Conservation (phyloP, 1,284 basidiomycete genomes). For the Ceratobasidium sp. region DNA sequence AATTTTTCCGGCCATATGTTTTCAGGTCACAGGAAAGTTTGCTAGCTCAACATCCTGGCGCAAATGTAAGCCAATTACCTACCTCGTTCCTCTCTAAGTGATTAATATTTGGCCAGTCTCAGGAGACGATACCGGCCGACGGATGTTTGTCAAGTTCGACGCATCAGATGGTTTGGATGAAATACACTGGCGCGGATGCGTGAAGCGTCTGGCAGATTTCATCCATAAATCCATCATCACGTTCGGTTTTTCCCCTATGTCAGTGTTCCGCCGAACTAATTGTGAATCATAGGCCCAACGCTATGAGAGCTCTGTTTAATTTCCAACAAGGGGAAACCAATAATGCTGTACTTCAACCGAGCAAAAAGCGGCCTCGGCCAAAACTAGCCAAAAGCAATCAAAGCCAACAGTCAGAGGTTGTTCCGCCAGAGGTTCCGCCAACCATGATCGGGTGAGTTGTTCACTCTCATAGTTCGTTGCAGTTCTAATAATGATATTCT, state of each 20-base stretch:
- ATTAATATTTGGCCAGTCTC: not conserved
- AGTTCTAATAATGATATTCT: not conserved
- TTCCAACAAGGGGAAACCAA: not conserved
- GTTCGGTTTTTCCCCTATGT: not conserved
- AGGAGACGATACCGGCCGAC: not conserved
- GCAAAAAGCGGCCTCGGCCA: not conserved
- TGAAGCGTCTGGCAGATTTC: not conserved
- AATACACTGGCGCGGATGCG: not conserved
- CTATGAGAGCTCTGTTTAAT: conserved; percentile 7
- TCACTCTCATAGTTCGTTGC: not conserved
- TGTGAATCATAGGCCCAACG: not conserved
- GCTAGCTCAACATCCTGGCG: not conserved
- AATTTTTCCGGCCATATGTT: not conserved
- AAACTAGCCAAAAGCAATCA: not conserved
- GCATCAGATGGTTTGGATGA: not conserved
- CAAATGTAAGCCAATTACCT: not conserved
- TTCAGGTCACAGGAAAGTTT: not conserved
- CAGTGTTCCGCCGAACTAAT: not conserved
- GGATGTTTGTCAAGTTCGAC: not conserved
- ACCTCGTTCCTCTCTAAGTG: not conserved
- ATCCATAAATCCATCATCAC: not conserved
- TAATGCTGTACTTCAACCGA: not conserved
- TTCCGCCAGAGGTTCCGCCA: not conserved
- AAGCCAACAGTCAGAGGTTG: not conserved
- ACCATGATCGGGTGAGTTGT: not conserved